Base-by-base conservation (phyloP, 2,329 filamentous ascomycete species). In the Cadophora malorum region DNA sequence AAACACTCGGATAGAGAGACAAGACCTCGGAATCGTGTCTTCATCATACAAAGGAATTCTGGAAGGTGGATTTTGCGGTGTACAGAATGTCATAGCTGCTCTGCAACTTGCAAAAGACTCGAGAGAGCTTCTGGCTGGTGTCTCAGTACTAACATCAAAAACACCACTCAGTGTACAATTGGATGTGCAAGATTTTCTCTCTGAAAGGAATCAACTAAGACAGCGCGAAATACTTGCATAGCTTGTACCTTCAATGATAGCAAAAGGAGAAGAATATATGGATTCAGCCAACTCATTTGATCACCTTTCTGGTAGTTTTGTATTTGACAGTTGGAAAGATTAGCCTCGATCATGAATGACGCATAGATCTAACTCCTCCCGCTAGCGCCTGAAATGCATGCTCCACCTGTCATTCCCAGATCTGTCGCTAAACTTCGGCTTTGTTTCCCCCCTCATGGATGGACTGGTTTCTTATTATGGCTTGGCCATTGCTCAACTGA, bases 401-500 rank as follows among this genome's bases (percentile, higher is more conserved):
- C 31, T 52, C 23, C 14, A 28, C 31, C 49, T 3, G 28, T 28
- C 28, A 3, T 3, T 55, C n/a, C 49, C 21, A 23, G 41, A 33
- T 41, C 33, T 59, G 2, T 53, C 60, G 31, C 47, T 23, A 21
- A 41, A 14, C 38, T 25, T 45, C 25, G 58, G 21, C 16, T 47
- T 23, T 31, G 23, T 31, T 61, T 3, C 53, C 60, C 16, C 28
- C 53, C 60, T 8, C 28, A 35, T 52, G 41, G 16, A 25, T 14
- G 12, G 23, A 21, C 23, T 12, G 19, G 6, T 49, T 19, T 53
- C 10, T n/a, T 31, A 23, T 38, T 4, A 52, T 41, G 8, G n/a
- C 33, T 64, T 49, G 41, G 33, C n/a, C 33, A 58, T 23, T 49
- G 38, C 63, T 71, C 68, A 75, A 66, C 72, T 75, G 28, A 78